These are phyloP conservation scores for Globisporangium nodosum DNA, from an alignment of 352 stramenopile genomes.

Conservation along the genomic window DNA sequence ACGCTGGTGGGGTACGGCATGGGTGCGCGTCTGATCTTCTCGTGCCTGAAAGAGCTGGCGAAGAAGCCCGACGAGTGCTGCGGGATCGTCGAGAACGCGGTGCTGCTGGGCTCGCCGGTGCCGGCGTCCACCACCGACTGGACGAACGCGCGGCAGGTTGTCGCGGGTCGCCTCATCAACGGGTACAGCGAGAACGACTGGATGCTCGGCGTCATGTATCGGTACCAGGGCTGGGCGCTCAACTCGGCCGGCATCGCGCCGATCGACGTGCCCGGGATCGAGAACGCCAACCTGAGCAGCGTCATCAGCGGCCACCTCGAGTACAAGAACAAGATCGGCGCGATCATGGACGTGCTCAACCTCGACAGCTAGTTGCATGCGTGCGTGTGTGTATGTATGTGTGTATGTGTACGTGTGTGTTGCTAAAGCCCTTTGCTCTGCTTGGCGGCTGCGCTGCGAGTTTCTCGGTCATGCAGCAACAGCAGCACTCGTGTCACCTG, in stretches of 20 bases:
- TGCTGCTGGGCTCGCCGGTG: conserved; percentile 82
- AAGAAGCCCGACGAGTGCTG: conserved; percentile 48
- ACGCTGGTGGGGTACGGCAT: conserved; percentile 89
- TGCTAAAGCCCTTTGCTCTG: conserved; percentile 19
- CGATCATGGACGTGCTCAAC: conserved; percentile 71
- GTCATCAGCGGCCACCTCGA: conserved; percentile 80
- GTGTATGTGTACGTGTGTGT: too few relatives aligned
- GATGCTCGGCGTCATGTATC: conserved; percentile 90
- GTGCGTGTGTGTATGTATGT: neutral
- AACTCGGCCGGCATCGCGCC: conserved; percentile 71
- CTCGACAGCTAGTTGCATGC: conserved; percentile 36
- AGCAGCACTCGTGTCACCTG: too few relatives aligned
- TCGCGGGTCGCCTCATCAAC: conserved; percentile 87
- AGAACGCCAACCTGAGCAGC: conserved; percentile 81
- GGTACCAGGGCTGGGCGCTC: conserved; percentile 77
- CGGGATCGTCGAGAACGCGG: conserved; percentile 85
- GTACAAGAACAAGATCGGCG: conserved; percentile 87
- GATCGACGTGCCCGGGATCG: conserved; percentile 58
- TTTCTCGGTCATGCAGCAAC: conserved; percentile 13
- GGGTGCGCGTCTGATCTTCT: conserved; percentile 86
- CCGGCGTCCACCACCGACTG: conserved; percentile 56
- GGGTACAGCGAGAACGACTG: conserved; percentile 88
- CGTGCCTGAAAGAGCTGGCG: conserved; percentile 84
- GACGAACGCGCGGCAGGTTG: conserved; percentile 56
- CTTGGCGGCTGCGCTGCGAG: conserved; percentile 50